Base-by-base conservation (phyloP, 2,329 filamentous ascomycete genomes). In the Ophiosphaerella herpotricha region DNA sequence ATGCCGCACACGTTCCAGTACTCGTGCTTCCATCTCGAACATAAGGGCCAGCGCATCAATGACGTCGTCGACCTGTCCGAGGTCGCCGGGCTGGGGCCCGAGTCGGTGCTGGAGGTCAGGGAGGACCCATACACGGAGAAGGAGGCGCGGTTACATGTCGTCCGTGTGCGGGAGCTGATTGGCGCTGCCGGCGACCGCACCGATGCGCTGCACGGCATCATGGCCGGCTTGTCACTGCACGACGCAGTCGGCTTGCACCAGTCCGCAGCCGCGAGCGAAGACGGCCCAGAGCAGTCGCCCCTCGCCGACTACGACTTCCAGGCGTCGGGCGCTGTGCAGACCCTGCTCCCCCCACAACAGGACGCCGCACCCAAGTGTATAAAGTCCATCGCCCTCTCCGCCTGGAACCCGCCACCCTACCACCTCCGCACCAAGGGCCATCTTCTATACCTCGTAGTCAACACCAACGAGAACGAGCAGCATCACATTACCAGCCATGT, bases 101-200 rank as follows among this genome's bases (percentile, higher is more conserved):
- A 91, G 55, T 89, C 92, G 32, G 88, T 92, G 66, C 82, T 97
- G 50, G 83, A 82, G 46, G 78, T 99, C 63, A 85, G 97, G 46
- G 89, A 97, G 76, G 94, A 99, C 70, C 90, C 95, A 39, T 99
- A 99, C 75, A 99, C 91, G 37, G 94, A 99, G 78, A 97, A 96
- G 78, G 94, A 99, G 77, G 93, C 94, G 26, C 87, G 95, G 59
- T 89, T 99, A 80, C 94, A 99, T 75, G 79, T 97, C 58, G 85
- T 99, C 44, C 84, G 94, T 60, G 88, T 96, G 54, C 84, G 94
- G 57, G 94, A 99, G 71, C 82, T 99, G 59, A 91, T 99, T 63
- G 94, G 94, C 41, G 93, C 93, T 63, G 87, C 93, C 36, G 91
- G 91, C 36, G 86, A 97, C 74, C 87, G 92, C 53, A 88, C 91